Base-by-base conservation (phyloP, 164 flowering plant genomes). In the Vitis labrusca region DNA sequence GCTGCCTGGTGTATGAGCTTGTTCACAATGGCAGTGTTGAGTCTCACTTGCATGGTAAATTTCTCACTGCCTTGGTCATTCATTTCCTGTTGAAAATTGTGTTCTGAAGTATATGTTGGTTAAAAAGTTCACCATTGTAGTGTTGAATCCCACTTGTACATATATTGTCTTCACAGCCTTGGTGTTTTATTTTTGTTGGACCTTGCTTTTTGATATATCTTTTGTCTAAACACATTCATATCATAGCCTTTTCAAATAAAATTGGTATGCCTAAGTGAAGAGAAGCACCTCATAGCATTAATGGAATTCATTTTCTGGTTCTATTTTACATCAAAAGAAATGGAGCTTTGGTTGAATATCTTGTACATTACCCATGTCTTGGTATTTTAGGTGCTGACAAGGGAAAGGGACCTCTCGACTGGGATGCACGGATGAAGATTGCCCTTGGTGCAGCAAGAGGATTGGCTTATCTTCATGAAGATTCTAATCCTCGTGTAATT, bases 361-460 rank as follows among this genome's bases (percentile, higher is more conserved):
- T 50, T 62, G 10, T 37, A 19, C 63, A n/a, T 17, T 16, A 53
- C 29, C 27, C 3, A n/a, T 30, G n/a, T 77, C 58, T 66, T 78
- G 73, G 16, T 75, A 50, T 76, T 79, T 68, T 85, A 92, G 97
- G 97, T 67, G 69, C 49, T 67, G 93, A 92, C 79, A 87, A 78
- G 78, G 69, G 57, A 67, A 78, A 73, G 37, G 86, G 84, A n/a
- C 84, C 83, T 71, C 95, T 96, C 79, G 97, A 93, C 71, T 96
- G 99, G 99, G 97, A 91, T 76, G 89, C 94, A 10, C 82, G 99
- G 66, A 66, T 93, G 80, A 96, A 93, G 80, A 91, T 96, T 80
- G 97, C 98, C 61, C 92, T 96, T 78, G 98, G 99, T 70, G 92
- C 99, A 57, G 99, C 98, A 19, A 88, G 99, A 76, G 99, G 97